Percentiles rank a stretch among this genome's conserved stretches.
phyloP scores from a whole-genome alignment of 208 protist genomes.

The Crithidia expoeki region DNA sequence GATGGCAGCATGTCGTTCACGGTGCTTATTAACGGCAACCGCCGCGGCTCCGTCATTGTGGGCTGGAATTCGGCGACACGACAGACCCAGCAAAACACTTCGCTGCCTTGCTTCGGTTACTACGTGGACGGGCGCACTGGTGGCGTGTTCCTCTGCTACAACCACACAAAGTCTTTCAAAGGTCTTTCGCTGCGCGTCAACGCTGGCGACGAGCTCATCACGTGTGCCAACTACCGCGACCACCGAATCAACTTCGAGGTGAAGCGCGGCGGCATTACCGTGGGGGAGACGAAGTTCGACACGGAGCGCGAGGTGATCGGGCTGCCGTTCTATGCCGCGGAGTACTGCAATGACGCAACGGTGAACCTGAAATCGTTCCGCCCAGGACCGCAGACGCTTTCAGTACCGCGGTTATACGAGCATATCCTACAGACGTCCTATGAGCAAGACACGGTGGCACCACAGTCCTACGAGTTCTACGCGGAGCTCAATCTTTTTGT shows the following conservation, averaged over 20 bases:
- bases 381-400: slow-evolving; percentile 39
- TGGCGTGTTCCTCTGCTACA: slow-evolving; percentile 74
- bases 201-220: slow-evolving; percentile 56
- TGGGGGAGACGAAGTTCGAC: slow-evolving; percentile 68
- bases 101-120: slow-evolving; percentile 79
- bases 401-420: slow-evolving; percentile 60
- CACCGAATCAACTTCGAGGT: slow-evolving; percentile 61
- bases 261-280: slow-evolving; percentile 46
- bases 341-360: slow-evolving; percentile 60
- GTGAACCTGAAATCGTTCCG: slow-evolving; percentile 50
- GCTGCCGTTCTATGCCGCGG: slow-evolving; percentile 67
- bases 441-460: slow-evolving; percentile 22
- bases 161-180: slow-evolving; percentile 33
- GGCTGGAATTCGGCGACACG: slow-evolving; percentile 78
- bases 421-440: slow-evolving; percentile 45
- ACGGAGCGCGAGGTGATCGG: slow-evolving; percentile 49
- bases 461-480: slow-evolving; percentile 80
- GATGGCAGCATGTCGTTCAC: slow-evolving; percentile 67
- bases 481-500: slow-evolving; percentile 79
- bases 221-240: slow-evolving; percentile 72
- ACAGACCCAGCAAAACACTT: slow-evolving; percentile 18
- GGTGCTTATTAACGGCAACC: slow-evolving; percentile 45
- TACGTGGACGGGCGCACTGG: slow-evolving; percentile 61
- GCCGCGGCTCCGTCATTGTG: slow-evolving; percentile 69
- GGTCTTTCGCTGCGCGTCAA: slow-evolving; percentile 51